Base-by-base conservation (phyloP, 495 filamentous ascomycete species). In the Neurospora sp. region DNA sequence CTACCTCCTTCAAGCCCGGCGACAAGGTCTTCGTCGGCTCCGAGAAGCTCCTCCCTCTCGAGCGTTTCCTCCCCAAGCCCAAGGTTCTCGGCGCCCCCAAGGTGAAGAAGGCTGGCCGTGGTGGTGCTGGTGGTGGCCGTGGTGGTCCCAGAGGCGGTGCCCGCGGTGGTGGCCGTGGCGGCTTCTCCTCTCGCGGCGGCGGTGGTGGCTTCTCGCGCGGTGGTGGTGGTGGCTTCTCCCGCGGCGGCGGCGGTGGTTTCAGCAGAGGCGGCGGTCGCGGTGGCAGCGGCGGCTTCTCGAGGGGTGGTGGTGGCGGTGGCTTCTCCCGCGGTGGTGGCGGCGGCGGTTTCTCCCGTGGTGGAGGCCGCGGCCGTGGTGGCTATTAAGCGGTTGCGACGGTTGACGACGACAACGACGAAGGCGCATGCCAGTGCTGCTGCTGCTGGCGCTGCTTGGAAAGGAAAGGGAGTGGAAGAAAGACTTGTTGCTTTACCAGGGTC, bases 21-120 rank as follows among this genome's bases (percentile, higher is more conserved):
- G 96, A 99, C 86, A 97, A 96, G 85, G 95, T 99, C 82, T 99
- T 90, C 86, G 97, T 99, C 77, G 92, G 91, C 69, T 89, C 90
- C 69, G 96, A 99, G 83, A 98, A 98, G 85, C 89, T 98, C 23
- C 87, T 99, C 18, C 96, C 96, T 27, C 83, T 98, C 62, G 96
- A 99, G 82, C 92, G 90, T 89, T 99, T 99, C 87, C 86, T 99
- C 42, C 96, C 96, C 69, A 97, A 93, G 87, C 94, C 96, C 9
- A 97, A 97, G 85, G 48, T 59, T 59, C 48, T 59, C 23, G 48
- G 48, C 12, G 48, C 48, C 23, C 89, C 92, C 59, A 86, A 83
- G 81, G 85, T 88, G 75, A 88, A 86, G 81, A 89, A 86, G 81
- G 77, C 87, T 44, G 82, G 85, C 66, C 85, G 88, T n/a, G 85